Evolutionary conservation across 441 rosid species (phyloP), one percentile per base, ranked within the genome.

Genomic region (Pelargonium myrrhifolium): DNA sequence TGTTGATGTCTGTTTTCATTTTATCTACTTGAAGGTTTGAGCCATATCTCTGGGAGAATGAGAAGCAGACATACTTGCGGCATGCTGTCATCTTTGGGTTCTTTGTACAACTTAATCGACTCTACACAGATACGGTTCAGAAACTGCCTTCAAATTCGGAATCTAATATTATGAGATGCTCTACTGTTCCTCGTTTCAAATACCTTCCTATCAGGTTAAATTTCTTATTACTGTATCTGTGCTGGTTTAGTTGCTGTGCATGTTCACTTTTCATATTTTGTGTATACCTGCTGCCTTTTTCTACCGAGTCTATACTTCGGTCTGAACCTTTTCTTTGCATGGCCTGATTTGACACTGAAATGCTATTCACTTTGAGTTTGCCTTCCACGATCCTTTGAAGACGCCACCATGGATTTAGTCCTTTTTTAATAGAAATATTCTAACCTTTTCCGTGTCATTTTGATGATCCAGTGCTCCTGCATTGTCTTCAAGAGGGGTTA

Each of bases 1-100:
- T 65, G 21, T 10, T 60, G 64, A 8, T 73, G 8, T 62, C 64
- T 67, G 75, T 76, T 20, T 37, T 55, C 67, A 73, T 60, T 79
- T 74, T 66, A 39, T 63, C 58, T 28, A 58, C 67, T 71, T 74
- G 10, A 74, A 82, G 97, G 88, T 93, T 88, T 64, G 94, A 94
- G 82, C 93, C 96, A 43, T 90, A 86, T 78, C 86, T 94, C 24
- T 86, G 97, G 96, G 99, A 88, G 81, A 94, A 92, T 74, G 97
- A 85, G 82, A 90, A 77, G 77, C 97, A 90, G 75, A 84, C 97
- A 20, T 94, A 92, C 75, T 79, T 89, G 53, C 85, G 90, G 53
- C 96, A 92, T 81, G 97, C 99, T 72, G 98, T 94, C 65, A 93
- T 94, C 77, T 94, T 92, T 80, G 99, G 98, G 63, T 92, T 94